Conservation (phyloP, 805 yeast genomes). For the Sungouiozyma ichnusensis region DNA sequence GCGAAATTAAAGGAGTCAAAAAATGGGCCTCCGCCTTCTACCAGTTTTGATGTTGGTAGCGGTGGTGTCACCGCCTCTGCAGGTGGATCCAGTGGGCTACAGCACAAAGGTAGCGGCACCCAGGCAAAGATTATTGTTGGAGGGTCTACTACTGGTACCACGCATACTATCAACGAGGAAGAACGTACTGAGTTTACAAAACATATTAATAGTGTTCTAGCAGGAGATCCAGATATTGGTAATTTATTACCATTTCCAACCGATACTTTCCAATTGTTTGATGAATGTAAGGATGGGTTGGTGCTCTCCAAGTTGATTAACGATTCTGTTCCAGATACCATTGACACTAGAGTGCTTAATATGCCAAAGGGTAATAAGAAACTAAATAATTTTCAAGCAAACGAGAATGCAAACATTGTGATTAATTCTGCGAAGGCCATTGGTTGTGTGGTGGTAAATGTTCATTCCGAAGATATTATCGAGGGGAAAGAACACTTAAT, state of each 20-base stretch:
- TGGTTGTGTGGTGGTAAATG: slow-evolving; percentile 96
- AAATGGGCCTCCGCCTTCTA: slow-evolving; percentile 22
- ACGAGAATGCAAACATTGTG: slow-evolving; percentile 94
- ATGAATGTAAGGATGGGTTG: slow-evolving; percentile 92
- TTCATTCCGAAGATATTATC: slow-evolving; percentile 88
- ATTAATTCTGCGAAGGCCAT: slow-evolving; percentile 98
- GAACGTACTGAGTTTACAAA: slow-evolving; percentile 93
- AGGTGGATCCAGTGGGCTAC: slow-evolving; percentile 30
- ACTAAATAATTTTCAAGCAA: slow-evolving; percentile 88
- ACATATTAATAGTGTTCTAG: slow-evolving; percentile 84
- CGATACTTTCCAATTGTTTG: slow-evolving; percentile 89
- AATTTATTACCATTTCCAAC: slow-evolving; percentile 81
- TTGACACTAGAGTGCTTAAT: slow-evolving; percentile 94
- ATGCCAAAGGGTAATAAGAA: slow-evolving; percentile 70
- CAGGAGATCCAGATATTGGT: slow-evolving; percentile 83
- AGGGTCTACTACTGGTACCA: slow-evolving; percentile 83
- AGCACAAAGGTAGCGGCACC: slow-evolving; percentile 43
- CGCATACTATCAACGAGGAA: slow-evolving; percentile 95
- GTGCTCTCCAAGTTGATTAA: slow-evolving; percentile 87
- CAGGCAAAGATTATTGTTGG: slow-evolving; percentile 73
- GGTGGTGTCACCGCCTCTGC: slow-evolving; percentile 3
- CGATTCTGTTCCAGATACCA: slow-evolving; percentile 96
- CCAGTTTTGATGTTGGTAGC: slow-evolving; percentile 22
- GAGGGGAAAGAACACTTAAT: slow-evolving; percentile 92
- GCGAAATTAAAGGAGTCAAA: slow-evolving; percentile 57